These are phyloP conservation scores for Sclerotinia spermophila DNA, from an alignment of 2,329 filamentous ascomycete genomes.

Conservation along the genomic window DNA sequence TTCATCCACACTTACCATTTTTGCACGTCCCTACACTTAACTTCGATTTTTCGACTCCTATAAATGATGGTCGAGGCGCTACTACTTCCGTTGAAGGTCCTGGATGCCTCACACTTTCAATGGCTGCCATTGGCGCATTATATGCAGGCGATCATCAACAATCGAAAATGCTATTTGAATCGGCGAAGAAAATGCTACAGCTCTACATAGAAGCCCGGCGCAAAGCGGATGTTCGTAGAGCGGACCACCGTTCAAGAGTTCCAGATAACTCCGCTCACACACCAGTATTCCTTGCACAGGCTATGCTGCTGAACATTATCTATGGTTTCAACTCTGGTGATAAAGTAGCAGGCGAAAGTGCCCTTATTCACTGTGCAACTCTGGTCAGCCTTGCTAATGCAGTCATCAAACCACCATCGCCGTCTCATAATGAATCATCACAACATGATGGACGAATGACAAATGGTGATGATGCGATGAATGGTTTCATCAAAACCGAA, in stretches of 20 bases:
- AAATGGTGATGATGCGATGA: conserved; percentile 53
- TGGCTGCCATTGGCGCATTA: conserved; percentile 79
- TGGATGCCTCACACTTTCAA: conserved; percentile 80
- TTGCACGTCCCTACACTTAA: conserved; percentile 87
- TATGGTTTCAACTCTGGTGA: conserved; percentile 95
- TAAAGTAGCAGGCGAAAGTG: conserved; percentile 85
- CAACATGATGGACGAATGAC: conserved; percentile 45
- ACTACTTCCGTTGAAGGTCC: conserved; percentile 67
- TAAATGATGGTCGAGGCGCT: conserved; percentile 57
- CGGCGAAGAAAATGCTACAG: conserved; percentile 93
- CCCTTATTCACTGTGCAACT: conserved; percentile 85
- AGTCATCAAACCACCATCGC: conserved; percentile 56
- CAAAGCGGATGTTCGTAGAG: conserved; percentile 73
- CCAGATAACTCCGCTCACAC: conserved; percentile 66
- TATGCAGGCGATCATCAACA: conserved; percentile 80
- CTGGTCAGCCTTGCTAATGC: conserved; percentile 87
- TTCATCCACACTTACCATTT: conserved; percentile 94
- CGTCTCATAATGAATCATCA: conserved; percentile 22
- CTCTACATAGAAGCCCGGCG: conserved; percentile 87
- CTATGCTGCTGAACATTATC: conserved; percentile 93
- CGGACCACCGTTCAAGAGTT: conserved; percentile 50
- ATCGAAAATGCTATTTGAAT: conserved; percentile 84
- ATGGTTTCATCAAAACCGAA: conserved; percentile 44
- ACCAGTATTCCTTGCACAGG: conserved; percentile 91
- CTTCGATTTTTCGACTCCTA: conserved; percentile 73